phyloP scores from a whole-genome alignment of 148 eudicot genomes.

The Selenicereus undatus region DNA sequence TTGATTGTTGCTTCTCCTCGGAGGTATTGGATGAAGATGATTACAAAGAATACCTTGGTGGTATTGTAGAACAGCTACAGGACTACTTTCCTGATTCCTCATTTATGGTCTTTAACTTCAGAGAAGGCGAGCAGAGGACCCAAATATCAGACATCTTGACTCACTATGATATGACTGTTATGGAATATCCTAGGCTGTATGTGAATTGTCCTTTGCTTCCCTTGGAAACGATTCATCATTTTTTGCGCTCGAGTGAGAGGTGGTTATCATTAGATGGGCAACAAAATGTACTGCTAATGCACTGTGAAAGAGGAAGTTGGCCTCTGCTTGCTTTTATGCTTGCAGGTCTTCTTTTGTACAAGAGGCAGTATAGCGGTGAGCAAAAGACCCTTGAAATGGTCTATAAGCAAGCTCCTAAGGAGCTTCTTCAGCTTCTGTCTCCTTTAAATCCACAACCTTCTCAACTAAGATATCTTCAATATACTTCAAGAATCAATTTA shows the following conservation, averaged over 20 bases:
- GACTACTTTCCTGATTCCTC: conserved; percentile 68
- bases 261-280: conserved; percentile 71
- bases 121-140: conserved; percentile 67
- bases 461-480: conserved; percentile 71
- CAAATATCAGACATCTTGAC: conserved; percentile 67
- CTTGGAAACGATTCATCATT: conserved; percentile 71
- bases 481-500: conserved; percentile 51
- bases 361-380: conserved; percentile 63
- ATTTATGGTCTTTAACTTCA: conserved; percentile 78
- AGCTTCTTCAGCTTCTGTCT: conserved; percentile 59
- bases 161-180: conserved; percentile 76
- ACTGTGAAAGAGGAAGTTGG: conserved; percentile 86
- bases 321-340: conserved; percentile 85
- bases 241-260: conserved; percentile 69
- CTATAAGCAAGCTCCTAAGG: conserved; percentile 70
- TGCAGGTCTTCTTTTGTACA: conserved; percentile 68
- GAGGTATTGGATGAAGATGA: conserved; percentile 61
- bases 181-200: conserved; percentile 73
- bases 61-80: conserved; percentile 66
- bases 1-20: conserved; percentile 81
- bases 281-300: conserved; percentile 73
- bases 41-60: conserved; percentile 59
- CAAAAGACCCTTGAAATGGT: conserved; percentile 79
- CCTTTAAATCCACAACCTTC: conserved; percentile 70
- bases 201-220: conserved; percentile 73